Conservation (phyloP, 441 rosid species). For the Pelargonium australe region DNA sequence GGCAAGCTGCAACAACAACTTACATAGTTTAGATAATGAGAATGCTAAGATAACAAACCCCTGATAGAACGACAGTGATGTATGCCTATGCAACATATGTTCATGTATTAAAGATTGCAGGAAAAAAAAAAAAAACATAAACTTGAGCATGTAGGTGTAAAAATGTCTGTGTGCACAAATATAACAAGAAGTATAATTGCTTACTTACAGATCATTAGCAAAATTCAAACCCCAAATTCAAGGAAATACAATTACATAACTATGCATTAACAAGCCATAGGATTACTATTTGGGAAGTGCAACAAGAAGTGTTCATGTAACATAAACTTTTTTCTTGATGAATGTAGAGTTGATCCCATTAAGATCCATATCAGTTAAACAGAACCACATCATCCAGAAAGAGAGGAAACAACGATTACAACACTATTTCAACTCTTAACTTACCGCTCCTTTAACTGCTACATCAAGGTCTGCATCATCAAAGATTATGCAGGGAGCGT, state of each 20-base stretch:
- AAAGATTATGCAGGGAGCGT: slow-evolving; percentile 96
- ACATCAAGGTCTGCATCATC: slow-evolving; percentile 93
- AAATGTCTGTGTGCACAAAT: neutral
- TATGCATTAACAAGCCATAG: neutral
- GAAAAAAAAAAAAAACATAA: no score
- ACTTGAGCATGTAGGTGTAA: neutral
- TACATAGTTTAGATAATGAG: slow-evolving; percentile 11
- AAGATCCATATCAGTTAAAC: slow-evolving; percentile 1
- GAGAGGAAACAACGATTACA: neutral
- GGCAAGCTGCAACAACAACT: slow-evolving; percentile 63
- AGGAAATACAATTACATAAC: neutral
- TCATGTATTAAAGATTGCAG: neutral
- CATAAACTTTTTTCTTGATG: neutral
- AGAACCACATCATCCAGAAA: slow-evolving; percentile 8
- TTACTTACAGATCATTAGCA: neutral
- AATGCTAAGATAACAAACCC: slow-evolving; percentile 6
- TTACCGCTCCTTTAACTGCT: slow-evolving; percentile 91
- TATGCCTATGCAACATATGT: neutral
- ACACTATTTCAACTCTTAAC: slow-evolving; percentile 25
- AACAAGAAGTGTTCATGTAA: neutral
- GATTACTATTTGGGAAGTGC: neutral
- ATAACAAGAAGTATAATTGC: neutral
- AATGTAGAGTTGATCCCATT: slow-evolving; percentile 2
- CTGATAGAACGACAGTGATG: neutral
- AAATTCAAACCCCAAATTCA: neutral